Conservation (phyloP, 1,139 yeast genomes). For the Yamadazyma atlantica region DNA sequence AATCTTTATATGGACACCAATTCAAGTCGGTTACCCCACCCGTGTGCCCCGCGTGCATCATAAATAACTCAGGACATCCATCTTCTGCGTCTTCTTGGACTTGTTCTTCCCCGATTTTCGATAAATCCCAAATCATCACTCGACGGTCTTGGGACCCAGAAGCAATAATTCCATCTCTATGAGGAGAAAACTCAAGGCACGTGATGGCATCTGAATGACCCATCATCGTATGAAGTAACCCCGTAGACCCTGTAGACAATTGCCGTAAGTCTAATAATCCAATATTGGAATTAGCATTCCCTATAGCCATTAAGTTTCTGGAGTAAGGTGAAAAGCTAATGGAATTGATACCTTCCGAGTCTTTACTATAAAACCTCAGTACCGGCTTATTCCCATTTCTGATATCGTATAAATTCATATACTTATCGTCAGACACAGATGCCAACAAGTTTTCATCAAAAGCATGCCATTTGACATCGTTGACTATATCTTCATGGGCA, state of each 20-base stretch:
- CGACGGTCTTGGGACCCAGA: slow-evolving; percentile 74
- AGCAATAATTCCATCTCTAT: slow-evolving; percentile 68
- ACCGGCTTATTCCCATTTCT: slow-evolving; percentile 28
- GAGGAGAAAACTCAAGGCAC: slow-evolving; percentile 69
- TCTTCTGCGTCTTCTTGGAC: slow-evolving; percentile 77
- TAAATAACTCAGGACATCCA: slow-evolving; percentile 76
- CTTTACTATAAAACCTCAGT: slow-evolving; percentile 28
- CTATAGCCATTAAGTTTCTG: slow-evolving; percentile 59
- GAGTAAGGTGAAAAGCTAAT: slow-evolving; percentile 66
- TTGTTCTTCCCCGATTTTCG: slow-evolving; percentile 75
- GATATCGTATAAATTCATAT: slow-evolving; percentile 43
- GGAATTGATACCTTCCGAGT: slow-evolving; percentile 54
- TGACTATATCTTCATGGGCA: slow-evolving; percentile 65
- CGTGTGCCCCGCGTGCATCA: slow-evolving; percentile 89
- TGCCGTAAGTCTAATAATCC: slow-evolving; percentile 61
- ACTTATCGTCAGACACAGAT: slow-evolving; percentile 68
- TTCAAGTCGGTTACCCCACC: slow-evolving; percentile 71
- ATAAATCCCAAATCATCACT: slow-evolving; percentile 71
- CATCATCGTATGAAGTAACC: slow-evolving; percentile 64
- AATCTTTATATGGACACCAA: slow-evolving; percentile 67
- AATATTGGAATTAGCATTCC: slow-evolving; percentile 68
- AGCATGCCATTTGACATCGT: slow-evolving; percentile 72
- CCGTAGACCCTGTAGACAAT: slow-evolving; percentile 22
- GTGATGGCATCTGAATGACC: slow-evolving; percentile 76
- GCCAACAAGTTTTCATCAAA: slow-evolving; percentile 54